phyloP scores from a whole-genome alignment of 1,284 basidiomycete genomes.

The Ganoderma multipileum region DNA sequence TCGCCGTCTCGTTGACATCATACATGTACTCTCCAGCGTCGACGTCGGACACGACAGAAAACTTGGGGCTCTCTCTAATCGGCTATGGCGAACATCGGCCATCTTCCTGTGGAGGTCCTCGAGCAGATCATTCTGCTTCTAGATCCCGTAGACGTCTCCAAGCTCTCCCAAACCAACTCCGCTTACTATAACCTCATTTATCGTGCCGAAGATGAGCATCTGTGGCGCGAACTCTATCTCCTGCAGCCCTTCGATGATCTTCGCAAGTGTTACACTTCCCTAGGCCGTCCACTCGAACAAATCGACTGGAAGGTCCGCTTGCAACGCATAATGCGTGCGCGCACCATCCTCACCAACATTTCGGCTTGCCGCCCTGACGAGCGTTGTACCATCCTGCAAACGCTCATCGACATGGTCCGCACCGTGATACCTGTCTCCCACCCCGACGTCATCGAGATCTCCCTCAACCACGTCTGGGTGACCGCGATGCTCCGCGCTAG shows the following conservation, averaged over 20 bases:
- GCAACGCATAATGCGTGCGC: slow-evolving; percentile 57
- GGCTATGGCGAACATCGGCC: slow-evolving; percentile 27
- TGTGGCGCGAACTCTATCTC: slow-evolving; percentile 73
- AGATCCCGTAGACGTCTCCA: slow-evolving; percentile 63
- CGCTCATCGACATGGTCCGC: slow-evolving; percentile 54
- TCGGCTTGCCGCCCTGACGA: slow-evolving; percentile 49
- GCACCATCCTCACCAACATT: slow-evolving; percentile 48
- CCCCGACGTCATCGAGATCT: slow-evolving; percentile 42
- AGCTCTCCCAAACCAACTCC: slow-evolving; percentile 55
- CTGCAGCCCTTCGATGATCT: slow-evolving; percentile 65
- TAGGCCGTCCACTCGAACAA: slow-evolving; percentile 44
- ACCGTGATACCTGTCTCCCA: slow-evolving; percentile 47
- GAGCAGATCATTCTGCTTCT: slow-evolving; percentile 58
- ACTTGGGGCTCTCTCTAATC: background rate
- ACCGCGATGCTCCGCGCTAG: slow-evolving; percentile 49
- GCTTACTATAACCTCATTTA: slow-evolving; percentile 54
- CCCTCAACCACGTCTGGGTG: slow-evolving; percentile 61
- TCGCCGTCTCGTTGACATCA: background rate
- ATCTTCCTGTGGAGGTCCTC: slow-evolving; percentile 60
- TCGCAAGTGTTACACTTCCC: slow-evolving; percentile 49
- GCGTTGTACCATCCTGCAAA: slow-evolving; percentile 48
- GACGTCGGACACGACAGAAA: background rate
- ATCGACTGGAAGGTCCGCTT: slow-evolving; percentile 63
- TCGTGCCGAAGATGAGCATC: slow-evolving; percentile 47
- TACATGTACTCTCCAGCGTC: background rate